Conservation (phyloP, 768 basidiomycete genomes). For the Candolleomyces eurysporus region DNA sequence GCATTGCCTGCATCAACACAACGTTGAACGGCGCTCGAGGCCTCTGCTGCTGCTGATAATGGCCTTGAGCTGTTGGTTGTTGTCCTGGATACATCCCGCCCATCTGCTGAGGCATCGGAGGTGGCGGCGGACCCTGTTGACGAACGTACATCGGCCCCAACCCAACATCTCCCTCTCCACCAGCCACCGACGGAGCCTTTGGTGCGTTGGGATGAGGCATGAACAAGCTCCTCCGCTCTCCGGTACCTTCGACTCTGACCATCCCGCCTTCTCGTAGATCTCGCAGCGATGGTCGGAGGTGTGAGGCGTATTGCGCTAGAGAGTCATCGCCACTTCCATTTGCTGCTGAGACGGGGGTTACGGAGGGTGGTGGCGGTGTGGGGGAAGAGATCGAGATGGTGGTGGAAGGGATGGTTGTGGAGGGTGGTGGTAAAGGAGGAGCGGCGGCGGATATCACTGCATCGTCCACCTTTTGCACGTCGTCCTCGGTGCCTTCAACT, state of each 20-base stretch:
- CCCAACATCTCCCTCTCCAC: too few relatives aligned
- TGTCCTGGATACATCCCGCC: slow-evolving; percentile 19
- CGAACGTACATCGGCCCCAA: slow-evolving; percentile 58
- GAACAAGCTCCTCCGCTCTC: slow-evolving; percentile 39
- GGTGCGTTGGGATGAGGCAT: slow-evolving; percentile 48
- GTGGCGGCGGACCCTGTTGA: neutral
- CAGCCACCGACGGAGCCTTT: slow-evolving; percentile 27
- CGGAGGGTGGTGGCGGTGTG: slow-evolving; percentile 1
- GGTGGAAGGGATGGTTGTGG: neutral
- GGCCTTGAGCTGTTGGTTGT: neutral
- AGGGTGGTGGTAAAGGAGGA: slow-evolving; percentile 1
- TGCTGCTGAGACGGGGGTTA: slow-evolving; percentile 2
- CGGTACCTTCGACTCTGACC: slow-evolving; percentile 24
- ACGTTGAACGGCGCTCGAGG: neutral
- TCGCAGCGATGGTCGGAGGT: slow-evolving; percentile 26
- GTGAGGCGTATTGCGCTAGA: slow-evolving; percentile 8
- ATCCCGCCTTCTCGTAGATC: slow-evolving; percentile 29
- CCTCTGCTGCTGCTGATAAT: neutral
- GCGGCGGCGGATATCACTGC: slow-evolving; percentile 4
- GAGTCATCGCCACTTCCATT: neutral
- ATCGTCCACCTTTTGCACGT: slow-evolving; percentile 1
- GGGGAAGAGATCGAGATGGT: slow-evolving; percentile 1
- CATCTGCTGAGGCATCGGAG: neutral
- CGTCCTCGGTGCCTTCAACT: slow-evolving; percentile 6
- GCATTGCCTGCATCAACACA: neutral